Evolutionary conservation across 2,329 filamentous ascomycete genomes (phyloP).

Genomic region (Exophiala calicioides): DNA sequence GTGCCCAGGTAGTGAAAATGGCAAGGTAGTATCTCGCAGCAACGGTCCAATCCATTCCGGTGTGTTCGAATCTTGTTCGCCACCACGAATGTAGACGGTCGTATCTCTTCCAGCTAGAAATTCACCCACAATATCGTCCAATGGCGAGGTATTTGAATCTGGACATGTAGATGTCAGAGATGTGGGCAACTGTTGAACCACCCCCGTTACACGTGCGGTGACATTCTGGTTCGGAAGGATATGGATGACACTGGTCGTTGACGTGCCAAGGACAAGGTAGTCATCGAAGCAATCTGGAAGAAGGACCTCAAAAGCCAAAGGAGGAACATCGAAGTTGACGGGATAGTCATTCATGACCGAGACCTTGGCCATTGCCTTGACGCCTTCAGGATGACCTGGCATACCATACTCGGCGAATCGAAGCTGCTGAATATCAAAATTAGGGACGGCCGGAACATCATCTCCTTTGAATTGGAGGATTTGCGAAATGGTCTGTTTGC

Average conservation of each 20-base stretch:
- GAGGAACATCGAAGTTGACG: conserved; percentile 72
- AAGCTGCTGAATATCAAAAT: conserved; percentile 78
- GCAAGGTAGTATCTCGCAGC: conserved; percentile 77
- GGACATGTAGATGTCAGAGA: conserved; percentile 74
- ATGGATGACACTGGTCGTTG: conserved; percentile 65
- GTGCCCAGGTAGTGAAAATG: conserved; percentile 78
- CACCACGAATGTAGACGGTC: conserved; percentile 80
- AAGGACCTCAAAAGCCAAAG: conserved; percentile 80
- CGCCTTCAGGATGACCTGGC: conserved; percentile 59
- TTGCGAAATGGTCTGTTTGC: conserved; percentile 73
- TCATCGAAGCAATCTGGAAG: conserved; percentile 75
- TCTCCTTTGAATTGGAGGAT: conserved; percentile 48
- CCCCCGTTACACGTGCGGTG: conserved; percentile 67
- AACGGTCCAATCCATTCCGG: conserved; percentile 82
- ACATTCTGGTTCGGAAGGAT: conserved; percentile 70
- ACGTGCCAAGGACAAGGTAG: conserved; percentile 76
- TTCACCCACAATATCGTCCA: conserved; percentile 76
- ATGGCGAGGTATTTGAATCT: conserved; percentile 72
- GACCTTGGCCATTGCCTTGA: conserved; percentile 78
- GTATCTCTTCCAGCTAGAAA: conserved; percentile 81
- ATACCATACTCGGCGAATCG: conserved; percentile 71
- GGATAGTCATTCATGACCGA: conserved; percentile 75
- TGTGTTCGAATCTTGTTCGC: conserved; percentile 65
- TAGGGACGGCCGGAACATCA: conserved; percentile 74
- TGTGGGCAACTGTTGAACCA: conserved; percentile 72